Evolutionary conservation across 352 stramenopile species (phyloP).

Genomic region (Pilasporangium apinafurcum): DNA sequence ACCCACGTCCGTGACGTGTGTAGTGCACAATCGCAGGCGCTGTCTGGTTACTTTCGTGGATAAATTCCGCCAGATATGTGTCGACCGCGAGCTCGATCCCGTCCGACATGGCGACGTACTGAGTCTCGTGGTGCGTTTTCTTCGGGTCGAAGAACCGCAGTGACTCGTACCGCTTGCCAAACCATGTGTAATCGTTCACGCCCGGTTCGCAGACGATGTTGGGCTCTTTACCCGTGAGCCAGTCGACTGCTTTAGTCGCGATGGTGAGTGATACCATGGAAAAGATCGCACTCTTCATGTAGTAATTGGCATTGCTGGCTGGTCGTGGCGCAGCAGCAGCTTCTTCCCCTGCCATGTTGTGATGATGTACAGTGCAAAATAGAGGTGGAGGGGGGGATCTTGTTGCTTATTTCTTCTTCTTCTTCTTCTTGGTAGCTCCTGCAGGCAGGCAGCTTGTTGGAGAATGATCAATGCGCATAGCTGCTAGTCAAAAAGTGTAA

Average conservation of each 20-base stretch:
- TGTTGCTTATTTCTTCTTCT: neutral
- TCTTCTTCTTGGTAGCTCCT: neutral
- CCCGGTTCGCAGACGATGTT: conserved; percentile 42
- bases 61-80: conserved; percentile 62
- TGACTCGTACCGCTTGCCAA: conserved; percentile 58
- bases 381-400: too few species aligned
- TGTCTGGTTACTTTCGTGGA: conserved; percentile 47
- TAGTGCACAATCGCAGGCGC: conserved; percentile 65
- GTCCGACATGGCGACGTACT: conserved; percentile 72
- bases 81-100: conserved; percentile 68
- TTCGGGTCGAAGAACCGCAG: conserved; percentile 73
- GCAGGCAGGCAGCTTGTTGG: conserved; percentile 1
- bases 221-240: conserved; percentile 54
- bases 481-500: neutral
- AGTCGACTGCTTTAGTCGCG: conserved; percentile 46
- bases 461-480: conserved; percentile 5
- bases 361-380: too few species aligned
- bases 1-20: conserved; percentile 74
- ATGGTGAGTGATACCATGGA: conserved; percentile 69
- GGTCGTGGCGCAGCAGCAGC: conserved; percentile 10
- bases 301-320: conserved; percentile 42
- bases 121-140: conserved; percentile 55
- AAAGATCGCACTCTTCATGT: conserved; percentile 72
- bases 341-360: conserved; percentile 25
- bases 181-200: conserved; percentile 78